Evolutionary conservation across 176 grass and related monocot genomes (phyloP), one percentile per base, ranked within the genome.

Genomic region (Cenchrus fungigraminus): DNA sequence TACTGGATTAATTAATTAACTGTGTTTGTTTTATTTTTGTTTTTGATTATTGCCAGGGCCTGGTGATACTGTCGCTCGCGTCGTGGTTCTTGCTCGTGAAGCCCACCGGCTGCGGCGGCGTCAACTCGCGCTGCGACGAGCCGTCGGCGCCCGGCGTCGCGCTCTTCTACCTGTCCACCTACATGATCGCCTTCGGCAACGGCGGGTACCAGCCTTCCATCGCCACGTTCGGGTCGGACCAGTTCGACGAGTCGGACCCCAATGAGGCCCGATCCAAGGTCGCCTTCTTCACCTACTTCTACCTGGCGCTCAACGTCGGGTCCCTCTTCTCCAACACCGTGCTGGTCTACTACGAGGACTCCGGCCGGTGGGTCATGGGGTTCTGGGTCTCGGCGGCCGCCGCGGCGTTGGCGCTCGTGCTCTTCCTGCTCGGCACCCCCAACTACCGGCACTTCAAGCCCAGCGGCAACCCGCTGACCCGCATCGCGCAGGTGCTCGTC

Each of bases 231-330:
- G 92, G 94, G 0, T 90, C 90, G 8, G 94, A 97, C 87, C 94
- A 97, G 80, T 97, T 97, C 78, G 94, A 97, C 77, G 92, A 94
- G 85, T 92, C 77, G 31, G 94, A 97, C 51, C 90, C 92, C 1
- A 17, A 3, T 1, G 95, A 97, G 87, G 74, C 47, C 40, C 80
- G 66, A 40, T 91, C 90, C 72, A 97, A 97, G 90, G 89, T 91
- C 1, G 90, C 95, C 54, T 94, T 94, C 88, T 97, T 97, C 88
- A 97, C 88, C 80, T 97, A 94, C 85, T 97, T 97, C 77, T 97
- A 97, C 88, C 71, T 94, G 76, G 85, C 95, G n/a, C 90, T 97
- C 34, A 97, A 97, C 66, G 83, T 91, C 0, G 95, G 95, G 0
- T 94, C 95, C 54, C 82, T 97, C 37, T 87, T 94, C 71, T 94